Conservation (phyloP, 345 rosid genomes). For the Kernera saxatilis region DNA sequence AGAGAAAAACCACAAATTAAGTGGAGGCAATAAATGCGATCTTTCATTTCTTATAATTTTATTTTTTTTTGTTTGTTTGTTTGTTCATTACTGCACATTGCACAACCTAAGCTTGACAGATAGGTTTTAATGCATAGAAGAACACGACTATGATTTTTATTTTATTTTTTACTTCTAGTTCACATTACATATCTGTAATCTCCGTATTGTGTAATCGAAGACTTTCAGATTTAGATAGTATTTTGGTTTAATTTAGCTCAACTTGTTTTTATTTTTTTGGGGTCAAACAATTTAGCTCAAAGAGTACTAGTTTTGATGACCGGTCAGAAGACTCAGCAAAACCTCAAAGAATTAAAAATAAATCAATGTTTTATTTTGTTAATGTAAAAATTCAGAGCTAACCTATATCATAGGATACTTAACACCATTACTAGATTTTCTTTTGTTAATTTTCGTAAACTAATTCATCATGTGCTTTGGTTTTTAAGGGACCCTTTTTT, state of each 20-base stretch:
- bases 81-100: constrained; percentile 29
- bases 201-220: background rate
- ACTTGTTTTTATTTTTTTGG: background rate
- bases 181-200: background rate
- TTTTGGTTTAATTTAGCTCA: background rate
- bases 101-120: constrained; percentile 28
- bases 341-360: background rate
- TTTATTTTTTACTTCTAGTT: background rate
- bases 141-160: background rate
- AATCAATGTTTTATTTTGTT: background rate
- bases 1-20: constrained; percentile 1
- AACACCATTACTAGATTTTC: background rate
- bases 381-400: background rate
- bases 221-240: background rate
- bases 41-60: background rate
- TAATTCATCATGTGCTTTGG: background rate
- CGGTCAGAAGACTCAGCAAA: background rate
- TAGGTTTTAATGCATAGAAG: background rate
- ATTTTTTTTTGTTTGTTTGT: constrained; percentile 14
- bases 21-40: constrained; percentile 19
- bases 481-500: background rate
- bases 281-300: too few species aligned
- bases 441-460: background rate
- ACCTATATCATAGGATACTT: background rate
- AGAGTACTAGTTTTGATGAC: background rate